A percentile compares a stretch with the other conserved stretches of the same genome.
Conservation (phyloP, 2,329 filamentous ascomycete species). For the Dissoconium aciculare region DNA sequence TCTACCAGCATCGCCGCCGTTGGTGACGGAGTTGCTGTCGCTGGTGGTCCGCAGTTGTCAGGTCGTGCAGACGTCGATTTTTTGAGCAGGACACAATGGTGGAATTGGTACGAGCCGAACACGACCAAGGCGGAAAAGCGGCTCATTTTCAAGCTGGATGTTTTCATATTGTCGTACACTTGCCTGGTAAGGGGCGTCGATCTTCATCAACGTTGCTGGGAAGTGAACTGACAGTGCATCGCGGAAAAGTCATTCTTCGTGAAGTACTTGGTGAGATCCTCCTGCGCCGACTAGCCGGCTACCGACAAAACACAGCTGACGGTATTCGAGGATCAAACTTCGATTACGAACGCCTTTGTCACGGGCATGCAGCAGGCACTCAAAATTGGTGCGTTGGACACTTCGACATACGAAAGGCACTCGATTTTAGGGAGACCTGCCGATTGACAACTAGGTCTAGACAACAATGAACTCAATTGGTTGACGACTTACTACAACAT, state of each 20-base stretch:
- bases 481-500: constrained; percentile 9
- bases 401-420: too few relatives aligned
- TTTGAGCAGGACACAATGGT: constrained; percentile 1
- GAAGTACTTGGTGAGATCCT: constrained; percentile 13
- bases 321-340: constrained; percentile 20
- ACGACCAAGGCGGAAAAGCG: constrained; percentile 3
- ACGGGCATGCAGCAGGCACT: constrained; percentile 30
- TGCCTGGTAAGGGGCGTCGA: constrained; percentile 4
- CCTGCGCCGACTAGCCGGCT: too few relatives aligned
- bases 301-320: too few relatives aligned
- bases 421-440: too few relatives aligned
- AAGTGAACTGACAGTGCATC: neutral
- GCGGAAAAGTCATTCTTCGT: constrained; percentile 6
- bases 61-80: too few relatives aligned
- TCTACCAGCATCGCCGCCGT: too few relatives aligned
- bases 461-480: constrained; percentile 28
- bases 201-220: neutral
- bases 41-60: too few relatives aligned
- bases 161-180: constrained; percentile 2
- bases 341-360: constrained; percentile 30
- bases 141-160: constrained; percentile 5
- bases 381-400: constrained; percentile 2
- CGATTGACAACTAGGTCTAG: too few relatives aligned
- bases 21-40: too few relatives aligned
- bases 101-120: constrained; percentile 3